phyloP scores from a whole-genome alignment of 139 green algal species.

The Haematococcus lacustris region DNA sequence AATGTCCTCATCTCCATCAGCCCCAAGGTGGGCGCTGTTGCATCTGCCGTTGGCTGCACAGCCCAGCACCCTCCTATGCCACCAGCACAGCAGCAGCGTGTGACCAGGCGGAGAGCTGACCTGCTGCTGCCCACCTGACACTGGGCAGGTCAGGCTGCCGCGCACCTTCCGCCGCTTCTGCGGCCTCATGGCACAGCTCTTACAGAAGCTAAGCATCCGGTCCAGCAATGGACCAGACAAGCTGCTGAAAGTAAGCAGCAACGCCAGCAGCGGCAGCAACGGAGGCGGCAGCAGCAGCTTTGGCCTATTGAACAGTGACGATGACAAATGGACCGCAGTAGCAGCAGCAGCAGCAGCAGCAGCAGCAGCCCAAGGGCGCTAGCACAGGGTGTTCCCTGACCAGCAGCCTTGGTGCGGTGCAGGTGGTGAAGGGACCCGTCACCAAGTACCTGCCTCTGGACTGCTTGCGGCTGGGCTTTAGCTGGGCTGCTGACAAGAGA shows the following conservation, averaged over 20 bases:
- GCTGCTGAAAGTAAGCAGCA: conserved; percentile 70
- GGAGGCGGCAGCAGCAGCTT: too few relatives aligned
- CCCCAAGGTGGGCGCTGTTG: conserved; percentile 62
- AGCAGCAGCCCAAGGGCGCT: too few relatives aligned
- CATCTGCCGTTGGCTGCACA: too few relatives aligned
- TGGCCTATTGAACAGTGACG: too few relatives aligned
- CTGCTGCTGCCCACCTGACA: too few relatives aligned
- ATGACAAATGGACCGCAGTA: too few relatives aligned
- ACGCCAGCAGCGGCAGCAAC: neutral
- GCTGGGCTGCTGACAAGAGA: conserved; percentile 51
- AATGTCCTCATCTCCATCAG: conserved; percentile 93
- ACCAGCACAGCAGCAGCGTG: too few relatives aligned
- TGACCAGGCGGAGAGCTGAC: too few relatives aligned
- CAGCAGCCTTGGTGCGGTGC: too few relatives aligned
- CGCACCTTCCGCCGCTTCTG: conserved; percentile 93
- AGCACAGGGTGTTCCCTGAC: neutral
- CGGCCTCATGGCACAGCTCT: conserved; percentile 92
- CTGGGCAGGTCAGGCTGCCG: conserved; percentile 72
- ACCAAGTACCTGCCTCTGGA: conserved; percentile 72
- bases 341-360: too few relatives aligned
- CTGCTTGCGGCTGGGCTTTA: conserved; percentile 74
- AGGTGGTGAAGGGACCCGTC: conserved; percentile 84
- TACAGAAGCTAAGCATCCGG: conserved; percentile 96
- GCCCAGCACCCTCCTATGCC: too few relatives aligned
- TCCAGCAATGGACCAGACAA: conserved; percentile 92